Conservation (phyloP, 139 green algal genomes). For the Closterium sp. region DNA sequence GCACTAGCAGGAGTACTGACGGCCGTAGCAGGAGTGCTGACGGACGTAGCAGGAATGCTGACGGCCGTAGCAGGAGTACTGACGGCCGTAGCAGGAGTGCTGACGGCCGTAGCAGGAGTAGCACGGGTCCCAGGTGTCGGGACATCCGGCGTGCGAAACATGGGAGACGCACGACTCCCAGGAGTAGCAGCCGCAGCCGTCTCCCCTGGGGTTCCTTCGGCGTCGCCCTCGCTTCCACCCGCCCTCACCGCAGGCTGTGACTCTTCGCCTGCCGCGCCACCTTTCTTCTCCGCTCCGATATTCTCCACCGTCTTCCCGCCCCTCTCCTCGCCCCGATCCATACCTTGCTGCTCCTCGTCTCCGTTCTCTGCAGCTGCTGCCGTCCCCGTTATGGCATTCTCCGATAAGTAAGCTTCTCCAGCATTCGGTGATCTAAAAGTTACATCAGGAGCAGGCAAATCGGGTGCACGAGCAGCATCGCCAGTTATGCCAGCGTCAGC, state of each 20-base stretch:
- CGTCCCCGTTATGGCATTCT: neutral
- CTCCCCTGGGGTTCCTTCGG: neutral
- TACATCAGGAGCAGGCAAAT: neutral
- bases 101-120: neutral
- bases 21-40: neutral
- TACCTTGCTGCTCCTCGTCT: neutral
- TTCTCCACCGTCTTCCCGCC: too few species aligned
- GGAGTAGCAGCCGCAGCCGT: too few species aligned
- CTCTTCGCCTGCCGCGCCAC: neutral
- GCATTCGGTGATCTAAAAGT: neutral
- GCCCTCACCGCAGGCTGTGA: neutral
- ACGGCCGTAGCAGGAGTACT: neutral
- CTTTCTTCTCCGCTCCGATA: too few species aligned
- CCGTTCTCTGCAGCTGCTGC: neutral
- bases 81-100: neutral
- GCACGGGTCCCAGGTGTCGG: too few species aligned
- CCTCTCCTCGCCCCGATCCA: too few species aligned
- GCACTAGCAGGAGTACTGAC: neutral
- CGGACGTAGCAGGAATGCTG: neutral
- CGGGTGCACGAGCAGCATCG: neutral
- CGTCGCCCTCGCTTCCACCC: neutral
- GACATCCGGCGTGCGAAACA: too few species aligned
- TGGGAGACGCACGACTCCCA: too few species aligned
- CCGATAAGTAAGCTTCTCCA: neutral
- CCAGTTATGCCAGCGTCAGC: neutral